Evolutionary conservation across 2,329 filamentous ascomycete genomes (phyloP).

Genomic region (Curvularia sp.): DNA sequence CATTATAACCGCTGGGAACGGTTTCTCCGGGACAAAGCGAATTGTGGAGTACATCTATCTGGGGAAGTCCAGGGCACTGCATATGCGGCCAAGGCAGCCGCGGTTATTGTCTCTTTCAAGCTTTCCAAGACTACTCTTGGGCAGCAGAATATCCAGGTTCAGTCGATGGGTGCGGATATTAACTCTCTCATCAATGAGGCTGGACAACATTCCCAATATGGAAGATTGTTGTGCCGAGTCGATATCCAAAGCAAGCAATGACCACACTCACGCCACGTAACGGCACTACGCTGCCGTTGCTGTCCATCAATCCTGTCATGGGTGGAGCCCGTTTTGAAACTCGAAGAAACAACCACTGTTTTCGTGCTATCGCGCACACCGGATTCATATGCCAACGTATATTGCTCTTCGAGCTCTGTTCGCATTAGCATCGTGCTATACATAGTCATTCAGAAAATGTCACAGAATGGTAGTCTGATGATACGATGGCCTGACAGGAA

Average conservation of each 20-base stretch:
- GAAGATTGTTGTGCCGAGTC: neutral
- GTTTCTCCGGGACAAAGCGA: neutral
- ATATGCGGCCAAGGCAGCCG: neutral
- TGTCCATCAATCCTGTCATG: neutral
- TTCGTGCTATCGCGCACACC: neutral
- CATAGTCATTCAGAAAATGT: neutral
- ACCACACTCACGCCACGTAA: neutral
- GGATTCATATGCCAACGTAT: neutral
- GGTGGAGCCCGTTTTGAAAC: neutral
- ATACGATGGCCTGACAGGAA: too few species aligned
- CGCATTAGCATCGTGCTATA: neutral
- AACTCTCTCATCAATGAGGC: neutral
- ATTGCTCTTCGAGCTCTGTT: neutral
- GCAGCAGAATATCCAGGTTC: neutral
- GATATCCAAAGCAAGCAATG: neutral
- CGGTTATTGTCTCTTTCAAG: slow-evolving; percentile 2
- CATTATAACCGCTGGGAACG: slow-evolving; percentile 8
- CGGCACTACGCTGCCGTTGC: neutral
- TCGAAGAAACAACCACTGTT: neutral
- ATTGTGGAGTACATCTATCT: slow-evolving; percentile 2
- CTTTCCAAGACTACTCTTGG: slow-evolving; percentile 3
- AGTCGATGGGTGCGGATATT: neutral
- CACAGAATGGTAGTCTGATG: neutral
- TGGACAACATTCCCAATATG: neutral
- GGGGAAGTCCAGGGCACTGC: slow-evolving; percentile 5